Conservation (phyloP, 441 rosid species). For the Erodium texanum region DNA sequence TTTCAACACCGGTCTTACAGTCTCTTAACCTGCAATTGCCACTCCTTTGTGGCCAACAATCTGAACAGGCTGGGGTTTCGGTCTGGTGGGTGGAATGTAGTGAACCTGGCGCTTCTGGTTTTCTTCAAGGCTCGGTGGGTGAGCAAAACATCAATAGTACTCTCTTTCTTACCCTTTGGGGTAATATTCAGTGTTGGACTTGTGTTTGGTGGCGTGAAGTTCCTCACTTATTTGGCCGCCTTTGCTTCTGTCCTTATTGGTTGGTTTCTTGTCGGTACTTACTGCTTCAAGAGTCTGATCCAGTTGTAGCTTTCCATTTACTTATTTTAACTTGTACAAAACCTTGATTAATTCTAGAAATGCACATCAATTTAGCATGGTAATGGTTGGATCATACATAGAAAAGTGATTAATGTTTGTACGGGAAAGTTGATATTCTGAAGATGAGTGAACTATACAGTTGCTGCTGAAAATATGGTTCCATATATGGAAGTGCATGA, state of each 20-base stretch:
- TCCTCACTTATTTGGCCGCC: slow-evolving; percentile 30
- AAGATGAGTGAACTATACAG: no score
- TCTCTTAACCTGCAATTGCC: slow-evolving; percentile 66
- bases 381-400: no score
- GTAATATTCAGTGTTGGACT: slow-evolving; percentile 38
- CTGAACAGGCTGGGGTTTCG: slow-evolving; percentile 48
- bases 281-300: slow-evolving; percentile 54
- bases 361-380: neutral
- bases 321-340: neutral
- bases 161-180: slow-evolving; percentile 37
- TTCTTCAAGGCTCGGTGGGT: slow-evolving; percentile 57
- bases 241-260: slow-evolving; percentile 36
- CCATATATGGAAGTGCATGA: neutral
- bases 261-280: slow-evolving; percentile 56
- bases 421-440: no score
- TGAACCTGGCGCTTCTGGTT: slow-evolving; percentile 47
- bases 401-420: no score
- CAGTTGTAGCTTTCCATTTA: slow-evolving; percentile 31
- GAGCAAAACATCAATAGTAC: slow-evolving; percentile 31
- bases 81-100: slow-evolving; percentile 63
- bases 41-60: slow-evolving; percentile 68
- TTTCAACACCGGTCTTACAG: slow-evolving; percentile 54
- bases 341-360: neutral
- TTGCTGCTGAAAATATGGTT: neutral
- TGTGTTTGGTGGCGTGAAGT: slow-evolving; percentile 41